Evolutionary conservation across 2,329 filamentous ascomycete species (phyloP).

Genomic region (Trichoderma citrinoviride): DNA sequence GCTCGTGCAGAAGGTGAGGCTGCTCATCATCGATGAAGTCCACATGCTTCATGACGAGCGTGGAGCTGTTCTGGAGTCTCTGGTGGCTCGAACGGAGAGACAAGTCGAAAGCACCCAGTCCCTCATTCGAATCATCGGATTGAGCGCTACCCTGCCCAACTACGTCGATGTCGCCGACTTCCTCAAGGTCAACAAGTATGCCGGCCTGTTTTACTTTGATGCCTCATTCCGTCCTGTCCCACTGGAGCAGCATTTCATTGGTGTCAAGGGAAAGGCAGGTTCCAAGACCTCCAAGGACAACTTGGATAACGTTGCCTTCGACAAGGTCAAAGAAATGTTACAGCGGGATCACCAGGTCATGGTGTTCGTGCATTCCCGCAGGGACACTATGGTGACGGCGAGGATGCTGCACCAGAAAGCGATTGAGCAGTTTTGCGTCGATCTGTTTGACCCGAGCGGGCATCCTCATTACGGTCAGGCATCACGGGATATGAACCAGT

Average conservation of each 20-base stretch:
- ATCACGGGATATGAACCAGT: constrained; percentile 78
- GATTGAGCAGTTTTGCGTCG: constrained; percentile 70
- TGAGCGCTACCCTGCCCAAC: constrained; percentile 94
- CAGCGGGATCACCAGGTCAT: constrained; percentile 92
- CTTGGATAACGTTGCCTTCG: constrained; percentile 80
- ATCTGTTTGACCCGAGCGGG: constrained; percentile 76
- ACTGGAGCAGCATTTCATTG: constrained; percentile 94
- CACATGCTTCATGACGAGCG: constrained; percentile 99
- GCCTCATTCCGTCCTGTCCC: constrained; percentile 93
- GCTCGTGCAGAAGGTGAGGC: constrained; percentile 91
- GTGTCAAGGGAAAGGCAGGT: constrained; percentile 87
- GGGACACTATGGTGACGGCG: constrained; percentile 88
- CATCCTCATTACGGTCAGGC: constrained; percentile 81
- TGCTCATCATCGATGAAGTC: constrained; percentile 97
- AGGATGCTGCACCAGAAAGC: constrained; percentile 85
- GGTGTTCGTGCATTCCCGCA: constrained; percentile 97
- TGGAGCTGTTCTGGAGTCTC: constrained; percentile 90
- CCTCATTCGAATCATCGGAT: constrained; percentile 89
- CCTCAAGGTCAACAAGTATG: constrained; percentile 88
- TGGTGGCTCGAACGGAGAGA: constrained; percentile 90
- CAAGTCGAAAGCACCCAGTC: constrained; percentile 98
- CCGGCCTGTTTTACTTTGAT: constrained; percentile 95
- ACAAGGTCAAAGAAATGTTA: constrained; percentile 94
- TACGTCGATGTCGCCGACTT: constrained; percentile 97
- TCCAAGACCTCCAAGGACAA: constrained; percentile 83